Evolutionary conservation across 176 grass and related monocot species (phyloP).

Genomic region (Oryza glaberrima): DNA sequence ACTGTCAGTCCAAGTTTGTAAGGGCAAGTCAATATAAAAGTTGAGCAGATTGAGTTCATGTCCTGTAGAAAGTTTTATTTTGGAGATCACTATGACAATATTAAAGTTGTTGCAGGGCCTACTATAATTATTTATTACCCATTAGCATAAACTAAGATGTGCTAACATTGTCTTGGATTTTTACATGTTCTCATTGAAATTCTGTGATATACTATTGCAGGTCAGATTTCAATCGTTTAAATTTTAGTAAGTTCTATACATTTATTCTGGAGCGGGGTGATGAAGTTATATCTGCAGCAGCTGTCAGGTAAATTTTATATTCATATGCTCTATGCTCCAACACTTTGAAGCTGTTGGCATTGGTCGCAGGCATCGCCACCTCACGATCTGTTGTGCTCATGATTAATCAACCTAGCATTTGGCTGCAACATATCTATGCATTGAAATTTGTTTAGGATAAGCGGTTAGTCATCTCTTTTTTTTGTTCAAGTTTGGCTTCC

Average conservation of each 20-base stretch:
- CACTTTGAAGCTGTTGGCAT: not conserved
- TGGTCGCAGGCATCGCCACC: not conserved
- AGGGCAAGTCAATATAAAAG: slow-evolving; percentile 23
- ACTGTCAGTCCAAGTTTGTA: not conserved
- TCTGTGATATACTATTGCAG: slow-evolving; percentile 53
- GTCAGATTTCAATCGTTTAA: slow-evolving; percentile 86
- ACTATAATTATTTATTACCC: not conserved
- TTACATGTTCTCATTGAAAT: slow-evolving; percentile 5
- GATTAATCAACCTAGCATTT: slow-evolving; percentile 24
- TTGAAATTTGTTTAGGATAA: slow-evolving; percentile 26
- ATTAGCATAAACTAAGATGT: not conserved
- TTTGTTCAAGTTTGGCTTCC: slow-evolving; percentile 22
- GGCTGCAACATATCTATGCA: slow-evolving; percentile 3
- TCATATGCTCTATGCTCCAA: slow-evolving; percentile 14
- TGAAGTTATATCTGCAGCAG: slow-evolving; percentile 92
- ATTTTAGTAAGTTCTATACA: slow-evolving; percentile 88
- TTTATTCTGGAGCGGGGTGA: slow-evolving; percentile 88
- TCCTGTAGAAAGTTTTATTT: slow-evolving; percentile 17
- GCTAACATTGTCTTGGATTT: not conserved
- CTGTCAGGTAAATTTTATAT: slow-evolving; percentile 64
- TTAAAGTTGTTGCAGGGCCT: not conserved
- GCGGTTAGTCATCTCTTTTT: slow-evolving; percentile 16
- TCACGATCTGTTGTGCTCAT: slow-evolving; percentile 13
- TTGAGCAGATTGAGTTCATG: slow-evolving; percentile 14
- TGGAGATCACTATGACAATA: slow-evolving; percentile 6